phyloP scores from a whole-genome alignment of 257 asterid genomes.

The Plantago elongata region DNA sequence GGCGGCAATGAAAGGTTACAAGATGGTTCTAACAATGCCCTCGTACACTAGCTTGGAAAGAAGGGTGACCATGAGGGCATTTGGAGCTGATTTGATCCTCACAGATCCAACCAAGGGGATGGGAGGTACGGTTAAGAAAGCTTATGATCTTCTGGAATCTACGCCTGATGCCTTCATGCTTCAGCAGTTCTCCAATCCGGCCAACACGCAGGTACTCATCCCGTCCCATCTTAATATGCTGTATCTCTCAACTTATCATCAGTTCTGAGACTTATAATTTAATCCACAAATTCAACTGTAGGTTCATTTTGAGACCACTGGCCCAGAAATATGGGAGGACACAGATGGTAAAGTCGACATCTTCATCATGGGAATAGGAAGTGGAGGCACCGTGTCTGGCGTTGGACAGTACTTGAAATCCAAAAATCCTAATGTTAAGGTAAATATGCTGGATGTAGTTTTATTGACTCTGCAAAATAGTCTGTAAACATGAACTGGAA shows the following conservation, averaged over 20 bases:
- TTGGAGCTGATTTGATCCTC: constrained; percentile 85
- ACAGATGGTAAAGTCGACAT: constrained; percentile 88
- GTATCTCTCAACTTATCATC: too few species aligned
- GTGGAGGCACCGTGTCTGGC: constrained; percentile 97
- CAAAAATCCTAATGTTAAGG: constrained; percentile 83
- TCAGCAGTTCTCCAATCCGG: constrained; percentile 93
- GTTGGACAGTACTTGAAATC: constrained; percentile 91
- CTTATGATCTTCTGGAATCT: constrained; percentile 68
- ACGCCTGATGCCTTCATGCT: constrained; percentile 85
- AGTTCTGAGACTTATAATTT: not conserved
- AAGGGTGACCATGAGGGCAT: constrained; percentile 88
- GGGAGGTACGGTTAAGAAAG: constrained; percentile 96
- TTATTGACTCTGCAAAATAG: too few species aligned
- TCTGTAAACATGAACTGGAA: too few species aligned
- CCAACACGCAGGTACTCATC: constrained; percentile 58
- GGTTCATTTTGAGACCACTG: constrained; percentile 95
- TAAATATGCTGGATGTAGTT: constrained; percentile 6
- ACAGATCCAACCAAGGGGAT: constrained; percentile 92
- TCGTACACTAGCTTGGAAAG: constrained; percentile 95
- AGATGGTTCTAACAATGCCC: constrained; percentile 97
- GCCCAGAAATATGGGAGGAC: constrained; percentile 99
- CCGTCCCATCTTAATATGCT: not conserved
- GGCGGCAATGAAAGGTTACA: constrained; percentile 97
- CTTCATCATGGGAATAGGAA: constrained; percentile 91
- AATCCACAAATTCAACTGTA: constrained; percentile 11